Percentiles rank a stretch among this genome's conserved stretches.
Conservation (phyloP, 1,284 basidiomycete species). For the Gomphus bonarii region DNA sequence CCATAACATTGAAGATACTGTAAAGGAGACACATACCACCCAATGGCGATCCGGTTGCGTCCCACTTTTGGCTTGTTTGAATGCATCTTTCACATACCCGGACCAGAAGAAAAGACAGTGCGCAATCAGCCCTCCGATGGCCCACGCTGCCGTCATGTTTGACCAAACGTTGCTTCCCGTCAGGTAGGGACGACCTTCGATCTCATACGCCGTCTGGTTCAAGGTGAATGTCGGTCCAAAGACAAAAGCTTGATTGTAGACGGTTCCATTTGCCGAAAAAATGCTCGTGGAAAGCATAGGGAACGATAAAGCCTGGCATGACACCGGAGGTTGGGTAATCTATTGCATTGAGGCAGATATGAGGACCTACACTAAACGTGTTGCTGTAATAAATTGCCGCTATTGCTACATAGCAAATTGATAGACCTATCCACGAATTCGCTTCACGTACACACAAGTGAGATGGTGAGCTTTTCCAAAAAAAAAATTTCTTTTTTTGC, state of each 20-base stretch:
- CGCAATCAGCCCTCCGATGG: constrained; percentile 51
- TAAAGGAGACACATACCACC: constrained; percentile 23
- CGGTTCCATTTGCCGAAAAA: constrained; percentile 43
- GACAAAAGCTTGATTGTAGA: constrained; percentile 45
- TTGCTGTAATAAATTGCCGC: constrained; percentile 51
- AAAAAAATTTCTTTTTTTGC: neutral
- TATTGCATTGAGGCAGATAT: neutral
- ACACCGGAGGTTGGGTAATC: neutral
- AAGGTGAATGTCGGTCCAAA: constrained; percentile 40
- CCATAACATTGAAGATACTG: neutral
- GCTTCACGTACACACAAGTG: constrained; percentile 22
- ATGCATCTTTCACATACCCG: constrained; percentile 35
- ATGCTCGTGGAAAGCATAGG: constrained; percentile 57
- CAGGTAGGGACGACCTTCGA: constrained; percentile 41
- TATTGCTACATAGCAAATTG: constrained; percentile 43
- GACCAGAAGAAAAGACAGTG: constrained; percentile 55
- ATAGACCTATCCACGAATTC: constrained; percentile 47
- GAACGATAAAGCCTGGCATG: constrained; percentile 35
- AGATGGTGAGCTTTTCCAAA: constrained; percentile 7
- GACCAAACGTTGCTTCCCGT: constrained; percentile 50
- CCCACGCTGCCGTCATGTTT: constrained; percentile 40
- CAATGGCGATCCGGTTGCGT: constrained; percentile 51
- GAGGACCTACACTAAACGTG: constrained; percentile 40
- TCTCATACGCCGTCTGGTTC: constrained; percentile 43
- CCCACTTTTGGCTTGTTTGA: constrained; percentile 35